Conservation (phyloP, 192 early-diverging fungal species). For the Gonapodya prolifera region DNA sequence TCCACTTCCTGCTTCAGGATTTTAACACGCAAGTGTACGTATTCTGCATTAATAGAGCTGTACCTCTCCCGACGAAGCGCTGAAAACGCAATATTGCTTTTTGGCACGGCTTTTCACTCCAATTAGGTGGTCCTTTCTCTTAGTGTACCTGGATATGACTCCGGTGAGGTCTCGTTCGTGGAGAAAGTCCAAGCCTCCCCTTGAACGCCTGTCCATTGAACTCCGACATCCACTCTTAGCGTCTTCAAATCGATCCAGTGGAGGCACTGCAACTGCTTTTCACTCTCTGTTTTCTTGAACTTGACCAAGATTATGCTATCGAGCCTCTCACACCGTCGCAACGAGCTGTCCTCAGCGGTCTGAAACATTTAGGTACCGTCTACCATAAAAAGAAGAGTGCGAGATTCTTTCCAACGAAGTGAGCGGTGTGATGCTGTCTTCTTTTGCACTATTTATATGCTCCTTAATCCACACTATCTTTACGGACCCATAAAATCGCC, state of each 20-base stretch:
- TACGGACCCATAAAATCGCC: no score
- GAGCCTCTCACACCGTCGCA: slow-evolving; percentile 79
- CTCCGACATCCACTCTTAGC: not conserved
- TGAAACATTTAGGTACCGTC: slow-evolving; percentile 77
- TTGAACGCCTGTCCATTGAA: no score
- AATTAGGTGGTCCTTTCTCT: slow-evolving; percentile 90
- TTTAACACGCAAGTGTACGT: slow-evolving; percentile 83
- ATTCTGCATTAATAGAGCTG: no score
- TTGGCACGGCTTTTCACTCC: no score
- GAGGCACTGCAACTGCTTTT: slow-evolving; percentile 91
- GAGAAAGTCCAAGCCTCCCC: no score
- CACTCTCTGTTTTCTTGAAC: slow-evolving; percentile 44
- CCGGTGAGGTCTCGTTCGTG: no score
- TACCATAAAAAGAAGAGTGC: slow-evolving; percentile 68
- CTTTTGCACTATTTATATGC: no score
- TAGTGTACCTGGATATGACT: slow-evolving; percentile 84
- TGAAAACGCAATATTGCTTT: no score
- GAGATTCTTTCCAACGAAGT: no score
- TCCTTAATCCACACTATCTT: no score
- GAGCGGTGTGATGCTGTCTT: no score
- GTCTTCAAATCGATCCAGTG: slow-evolving; percentile 69
- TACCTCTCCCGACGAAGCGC: no score
- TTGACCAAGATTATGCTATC: slow-evolving; percentile 62
- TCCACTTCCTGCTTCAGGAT: slow-evolving; percentile 93
- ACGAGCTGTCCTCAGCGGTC: slow-evolving; percentile 69